Evolutionary conservation across 371 early-diverging fungal genomes (phyloP).

Genomic region (Mucor piriformis): DNA sequence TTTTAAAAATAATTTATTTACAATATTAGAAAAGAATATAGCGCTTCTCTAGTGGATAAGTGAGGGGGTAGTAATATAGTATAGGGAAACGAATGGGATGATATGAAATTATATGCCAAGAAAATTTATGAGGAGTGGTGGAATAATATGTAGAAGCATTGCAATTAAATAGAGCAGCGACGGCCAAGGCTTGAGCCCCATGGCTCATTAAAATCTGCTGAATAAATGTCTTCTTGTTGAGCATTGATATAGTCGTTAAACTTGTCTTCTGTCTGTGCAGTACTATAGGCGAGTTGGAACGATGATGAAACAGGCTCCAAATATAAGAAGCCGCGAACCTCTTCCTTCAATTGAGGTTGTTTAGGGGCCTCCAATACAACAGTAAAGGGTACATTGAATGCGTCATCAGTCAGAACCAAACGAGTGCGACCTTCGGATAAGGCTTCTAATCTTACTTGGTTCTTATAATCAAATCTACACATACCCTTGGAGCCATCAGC

Average conservation of each 20-base stretch:
- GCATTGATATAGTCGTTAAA: slow-evolving; percentile 10
- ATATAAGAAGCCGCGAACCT: slow-evolving; percentile 44
- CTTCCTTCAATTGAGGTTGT: slow-evolving; percentile 39
- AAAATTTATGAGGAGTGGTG: slow-evolving; percentile 17
- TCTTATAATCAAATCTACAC: slow-evolving; percentile 48
- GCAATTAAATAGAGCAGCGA: slow-evolving; percentile 25
- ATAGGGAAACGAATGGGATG: neutral
- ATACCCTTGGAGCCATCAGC: slow-evolving; percentile 45
- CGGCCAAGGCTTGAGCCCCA: slow-evolving; percentile 14
- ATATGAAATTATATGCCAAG: neutral
- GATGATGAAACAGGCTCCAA: slow-evolving; percentile 27
- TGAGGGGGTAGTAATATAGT: neutral
- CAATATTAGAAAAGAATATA: neutral
- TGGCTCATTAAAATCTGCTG: slow-evolving; percentile 4
- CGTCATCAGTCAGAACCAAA: slow-evolving; percentile 35
- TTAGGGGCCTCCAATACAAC: slow-evolving; percentile 34
- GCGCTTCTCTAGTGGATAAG: neutral
- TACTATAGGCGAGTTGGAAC: slow-evolving; percentile 20
- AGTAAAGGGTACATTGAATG: slow-evolving; percentile 38
- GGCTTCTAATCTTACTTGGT: slow-evolving; percentile 48
- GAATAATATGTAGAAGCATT: neutral
- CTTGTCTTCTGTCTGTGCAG: slow-evolving; percentile 7
- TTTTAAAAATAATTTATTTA: neutral
- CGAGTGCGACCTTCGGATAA: slow-evolving; percentile 45
- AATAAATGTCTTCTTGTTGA: slow-evolving; percentile 1